Base-by-base conservation (phyloP, 352 stramenopile genomes). In the Globisporangium alternatum region DNA sequence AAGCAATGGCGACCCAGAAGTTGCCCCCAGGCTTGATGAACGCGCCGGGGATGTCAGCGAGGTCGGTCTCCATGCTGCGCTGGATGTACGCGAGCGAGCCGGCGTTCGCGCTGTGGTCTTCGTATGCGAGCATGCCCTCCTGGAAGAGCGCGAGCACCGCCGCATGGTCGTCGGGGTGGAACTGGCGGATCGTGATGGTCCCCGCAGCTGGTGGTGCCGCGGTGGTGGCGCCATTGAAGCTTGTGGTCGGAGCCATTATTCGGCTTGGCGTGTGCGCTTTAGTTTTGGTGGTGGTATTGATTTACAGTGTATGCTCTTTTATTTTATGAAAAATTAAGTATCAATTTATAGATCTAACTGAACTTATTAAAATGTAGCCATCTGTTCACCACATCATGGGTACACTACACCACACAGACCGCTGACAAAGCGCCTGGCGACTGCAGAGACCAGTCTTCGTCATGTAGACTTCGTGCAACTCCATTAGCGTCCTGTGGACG, bases 61-160 rank as follows among this genome's bases (percentile, higher is more conserved):
- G 56, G 56, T 84, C 76, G 17, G 19, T 57, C 51, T 77, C 63
- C 43, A 80, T 59, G n/a, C 64, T 72, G 31, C 71, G 66, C 37
- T 64, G 48, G 33, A 81, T 65, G 56, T 84, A 80, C 25, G 69
- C 35, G 6, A 64, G 52, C 72, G 64, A 74, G 39, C 41, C 59
- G 17, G 68, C 30, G 13, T 48, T 68, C 25, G 65, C 63, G 12
- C 44, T 48, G 59, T 77, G 62, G 17, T 63, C 59, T 21, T 71
- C 66, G 60, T 80, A 79, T 13, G 65, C 25, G 64, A 80, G 72
- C 70, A 81, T 77, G 12, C 75, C 75, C 15, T 73, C 69, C 22
- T 66, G 44, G 59, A 83, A 83, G 62, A 83, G 67, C 17, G 59
- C 57, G 6, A 71, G 56, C 43, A 83, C 64, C 19, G 72, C 57